Evolutionary conservation across 352 stramenopile species (phyloP).

Genomic region (Globisporangium apiculatum): DNA sequence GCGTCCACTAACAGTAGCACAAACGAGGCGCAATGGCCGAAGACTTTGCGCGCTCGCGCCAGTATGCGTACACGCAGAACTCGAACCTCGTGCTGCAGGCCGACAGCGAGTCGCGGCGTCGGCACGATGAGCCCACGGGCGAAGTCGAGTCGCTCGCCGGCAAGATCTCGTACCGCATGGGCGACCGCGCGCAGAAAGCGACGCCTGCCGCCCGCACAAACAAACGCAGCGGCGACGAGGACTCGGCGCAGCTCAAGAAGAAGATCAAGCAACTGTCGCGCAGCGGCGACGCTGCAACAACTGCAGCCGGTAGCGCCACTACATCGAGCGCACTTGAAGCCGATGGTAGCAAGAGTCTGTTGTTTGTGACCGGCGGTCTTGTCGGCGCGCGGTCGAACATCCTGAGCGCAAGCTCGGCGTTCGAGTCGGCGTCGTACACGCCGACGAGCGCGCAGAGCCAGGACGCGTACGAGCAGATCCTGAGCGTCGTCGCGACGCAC

Average conservation of each 20-base stretch:
- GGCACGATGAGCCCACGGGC: constrained; percentile 76
- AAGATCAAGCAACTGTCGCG: constrained; percentile 49
- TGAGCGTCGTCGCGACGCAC: constrained; percentile 65
- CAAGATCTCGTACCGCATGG: constrained; percentile 77
- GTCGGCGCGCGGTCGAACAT: constrained; percentile 45
- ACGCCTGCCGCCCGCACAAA: constrained; percentile 34
- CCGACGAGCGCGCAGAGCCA: constrained; percentile 84
- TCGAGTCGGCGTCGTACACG: constrained; percentile 79
- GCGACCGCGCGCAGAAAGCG: constrained; percentile 71
- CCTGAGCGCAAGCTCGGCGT: constrained; percentile 57
- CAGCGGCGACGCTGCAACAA: constrained; percentile 7
- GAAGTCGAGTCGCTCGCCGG: constrained; percentile 83
- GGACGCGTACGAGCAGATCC: constrained; percentile 87
- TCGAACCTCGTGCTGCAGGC: constrained; percentile 93
- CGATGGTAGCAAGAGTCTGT: constrained; percentile 21
- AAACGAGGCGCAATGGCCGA: constrained; percentile 63
- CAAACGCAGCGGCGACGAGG: constrained; percentile 26
- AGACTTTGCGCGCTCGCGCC: constrained; percentile 81
- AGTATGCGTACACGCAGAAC: constrained; percentile 92
- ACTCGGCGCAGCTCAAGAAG: constrained; percentile 55
- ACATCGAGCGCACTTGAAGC: constrained; percentile 5
- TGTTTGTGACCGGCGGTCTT: constrained; percentile 48
- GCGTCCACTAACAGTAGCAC: not conserved
- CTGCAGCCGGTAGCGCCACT: not conserved
- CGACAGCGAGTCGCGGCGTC: constrained; percentile 77